These are phyloP conservation scores for Globisporangium heterothallicum DNA, from an alignment of 352 stramenopile species.

Conservation along the genomic window DNA sequence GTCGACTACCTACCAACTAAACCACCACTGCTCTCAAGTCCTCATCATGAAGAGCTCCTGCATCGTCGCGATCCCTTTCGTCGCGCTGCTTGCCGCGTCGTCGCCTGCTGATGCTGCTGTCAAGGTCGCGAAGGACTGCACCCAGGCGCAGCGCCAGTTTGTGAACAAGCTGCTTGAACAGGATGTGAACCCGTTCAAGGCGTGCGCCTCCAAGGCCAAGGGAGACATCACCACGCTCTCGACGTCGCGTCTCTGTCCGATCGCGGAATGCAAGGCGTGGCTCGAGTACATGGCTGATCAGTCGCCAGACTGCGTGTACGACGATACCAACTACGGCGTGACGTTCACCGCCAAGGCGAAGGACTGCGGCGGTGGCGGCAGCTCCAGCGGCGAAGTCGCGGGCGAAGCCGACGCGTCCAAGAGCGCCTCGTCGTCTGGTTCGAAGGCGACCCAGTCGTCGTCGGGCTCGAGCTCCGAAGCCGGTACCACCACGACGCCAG, in stretches of 20 bases:
- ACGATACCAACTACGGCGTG: constrained; percentile 53
- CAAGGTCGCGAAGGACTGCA: constrained; percentile 40
- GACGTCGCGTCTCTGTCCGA: constrained; percentile 47
- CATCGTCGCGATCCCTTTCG: constrained; percentile 10
- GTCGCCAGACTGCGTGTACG: constrained; percentile 54
- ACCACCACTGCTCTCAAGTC: too few relatives aligned
- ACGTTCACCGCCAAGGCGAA: constrained; percentile 38
- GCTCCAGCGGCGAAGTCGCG: neutral
- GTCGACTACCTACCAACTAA: constrained; percentile 13
- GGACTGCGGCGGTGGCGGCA: constrained; percentile 28
- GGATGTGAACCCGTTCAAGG: constrained; percentile 47
- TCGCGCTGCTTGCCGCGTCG: constrained; percentile 15
- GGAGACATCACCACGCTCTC: constrained; percentile 43
- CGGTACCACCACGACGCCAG: constrained; percentile 4
- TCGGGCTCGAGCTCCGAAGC: constrained; percentile 14
- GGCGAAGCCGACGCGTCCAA: neutral
- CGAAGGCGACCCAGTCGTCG: constrained; percentile 5
- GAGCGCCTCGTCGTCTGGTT: constrained; percentile 1
- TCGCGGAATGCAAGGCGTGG: constrained; percentile 44
- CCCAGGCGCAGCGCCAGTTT: constrained; percentile 37
- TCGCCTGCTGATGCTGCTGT: constrained; percentile 9
- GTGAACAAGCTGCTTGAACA: constrained; percentile 60
- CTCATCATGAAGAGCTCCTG: constrained; percentile 32
- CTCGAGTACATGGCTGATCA: constrained; percentile 52
- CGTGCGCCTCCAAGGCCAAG: constrained; percentile 42